phyloP scores from a whole-genome alignment of 2,329 filamentous ascomycete genomes.

The Thelonectria olida region DNA sequence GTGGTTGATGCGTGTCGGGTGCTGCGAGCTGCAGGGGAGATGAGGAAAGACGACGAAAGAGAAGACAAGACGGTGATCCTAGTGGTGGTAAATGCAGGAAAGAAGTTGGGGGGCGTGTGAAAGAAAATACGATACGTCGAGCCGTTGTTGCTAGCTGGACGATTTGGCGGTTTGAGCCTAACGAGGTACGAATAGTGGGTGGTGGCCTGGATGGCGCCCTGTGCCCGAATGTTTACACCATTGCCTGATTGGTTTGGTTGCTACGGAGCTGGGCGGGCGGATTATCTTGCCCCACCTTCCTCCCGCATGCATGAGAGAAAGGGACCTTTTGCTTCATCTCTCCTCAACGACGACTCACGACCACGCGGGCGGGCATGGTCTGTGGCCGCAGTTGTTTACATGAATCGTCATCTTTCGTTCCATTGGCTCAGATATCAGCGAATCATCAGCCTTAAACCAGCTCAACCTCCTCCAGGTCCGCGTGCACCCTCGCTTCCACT shows the following conservation, averaged over 20 bases:
- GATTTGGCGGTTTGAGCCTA: too few relatives aligned
- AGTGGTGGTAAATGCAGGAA: too few relatives aligned
- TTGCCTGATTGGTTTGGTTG: slow-evolving; percentile 46
- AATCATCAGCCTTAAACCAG: slow-evolving; percentile 18
- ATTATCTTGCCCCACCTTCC: neutral
- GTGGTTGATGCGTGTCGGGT: slow-evolving; percentile 8
- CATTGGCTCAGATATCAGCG: too few relatives aligned
- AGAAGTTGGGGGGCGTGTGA: neutral
- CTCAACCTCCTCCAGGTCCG: slow-evolving; percentile 19
- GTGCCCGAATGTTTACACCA: slow-evolving; percentile 45
- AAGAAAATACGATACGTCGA: too few relatives aligned
- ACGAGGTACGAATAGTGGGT: too few relatives aligned
- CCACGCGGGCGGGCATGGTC: neutral
- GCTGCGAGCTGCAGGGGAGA: neutral
- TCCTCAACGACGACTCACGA: neutral
- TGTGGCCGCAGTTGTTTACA: too few relatives aligned
- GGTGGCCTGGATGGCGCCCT: too few relatives aligned
- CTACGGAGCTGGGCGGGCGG: slow-evolving; percentile 27
- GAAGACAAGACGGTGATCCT: too few relatives aligned
- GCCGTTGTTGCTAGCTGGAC: too few relatives aligned
- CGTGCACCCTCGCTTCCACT: slow-evolving; percentile 1
- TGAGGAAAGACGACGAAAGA: neutral
- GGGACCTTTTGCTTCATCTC: neutral
- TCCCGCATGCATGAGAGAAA: neutral
- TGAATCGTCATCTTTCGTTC: too few relatives aligned